Percentiles rank a stretch among this genome's conserved stretches.
These are phyloP conservation scores for Heterobasidion annosum DNA, from an alignment of 1,284 basidiomycete species.

Conservation along the genomic window DNA sequence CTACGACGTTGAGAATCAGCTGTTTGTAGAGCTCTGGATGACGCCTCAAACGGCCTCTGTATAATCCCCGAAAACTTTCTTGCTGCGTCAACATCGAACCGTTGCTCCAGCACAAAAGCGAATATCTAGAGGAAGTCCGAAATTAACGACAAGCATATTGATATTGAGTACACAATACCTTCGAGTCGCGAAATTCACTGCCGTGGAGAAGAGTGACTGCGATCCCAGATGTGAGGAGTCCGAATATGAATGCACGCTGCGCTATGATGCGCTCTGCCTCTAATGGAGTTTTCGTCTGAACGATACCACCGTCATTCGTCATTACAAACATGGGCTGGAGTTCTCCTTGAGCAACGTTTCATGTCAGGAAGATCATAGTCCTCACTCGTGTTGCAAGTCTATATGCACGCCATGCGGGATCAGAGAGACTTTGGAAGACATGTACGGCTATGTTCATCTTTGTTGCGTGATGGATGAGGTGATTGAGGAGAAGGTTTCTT, in stretches of 20 bases:
- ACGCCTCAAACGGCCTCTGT: constrained; percentile 12
- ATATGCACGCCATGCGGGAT: constrained; percentile 42
- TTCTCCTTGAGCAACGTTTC: constrained; percentile 3
- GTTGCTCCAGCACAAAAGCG: constrained; percentile 35
- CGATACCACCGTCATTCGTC: constrained; percentile 40
- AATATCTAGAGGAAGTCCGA: constrained; percentile 25
- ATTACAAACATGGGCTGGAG: constrained; percentile 65
- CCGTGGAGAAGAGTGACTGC: constrained; percentile 42
- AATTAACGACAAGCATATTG: too few relatives aligned
- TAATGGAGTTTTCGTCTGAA: constrained; percentile 9
- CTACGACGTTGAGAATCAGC: constrained; percentile 1
- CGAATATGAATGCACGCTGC: constrained; percentile 40
- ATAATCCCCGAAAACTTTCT: constrained; percentile 9
- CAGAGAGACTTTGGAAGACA: constrained; percentile 33
- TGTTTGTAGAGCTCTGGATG: constrained; percentile 8
- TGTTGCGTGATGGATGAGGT: constrained; percentile 39
- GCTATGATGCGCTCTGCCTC: constrained; percentile 26
- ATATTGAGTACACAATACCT: constrained; percentile 25
- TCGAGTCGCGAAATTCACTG: constrained; percentile 50
- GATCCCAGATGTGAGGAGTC: constrained; percentile 37
- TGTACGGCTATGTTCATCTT: constrained; percentile 31
- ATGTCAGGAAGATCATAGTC: neutral
- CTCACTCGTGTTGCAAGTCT: constrained; percentile 29
- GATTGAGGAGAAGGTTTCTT: constrained; percentile 39
- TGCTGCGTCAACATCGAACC: constrained; percentile 14